Percentiles rank a stretch among this genome's conserved stretches.
These are phyloP conservation scores for Ustilaginoidea virens DNA, from an alignment of 2,329 filamentous ascomycete genomes.

Conservation along the genomic window DNA sequence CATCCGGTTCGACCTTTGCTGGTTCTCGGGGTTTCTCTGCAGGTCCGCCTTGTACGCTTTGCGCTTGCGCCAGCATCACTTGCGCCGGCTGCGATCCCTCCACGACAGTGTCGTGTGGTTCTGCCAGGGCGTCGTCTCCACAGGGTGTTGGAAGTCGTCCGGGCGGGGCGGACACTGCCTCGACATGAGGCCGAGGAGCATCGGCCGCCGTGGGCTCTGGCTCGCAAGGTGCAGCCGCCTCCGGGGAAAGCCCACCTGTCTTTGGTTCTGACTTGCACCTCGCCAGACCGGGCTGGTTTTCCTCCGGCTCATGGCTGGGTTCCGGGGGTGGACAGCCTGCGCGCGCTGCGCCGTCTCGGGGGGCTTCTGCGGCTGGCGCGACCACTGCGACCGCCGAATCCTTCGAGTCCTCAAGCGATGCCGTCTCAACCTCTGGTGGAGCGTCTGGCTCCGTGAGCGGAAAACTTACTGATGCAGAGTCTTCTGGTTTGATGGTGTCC, in stretches of 20 bases:
- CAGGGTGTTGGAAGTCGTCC: too few relatives aligned
- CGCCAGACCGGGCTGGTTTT: too few relatives aligned
- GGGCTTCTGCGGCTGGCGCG: slow-evolving; percentile 1
- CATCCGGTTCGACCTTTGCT: background rate
- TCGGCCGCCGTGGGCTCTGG: background rate
- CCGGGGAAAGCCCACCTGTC: too few relatives aligned
- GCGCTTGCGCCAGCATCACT: too few relatives aligned
- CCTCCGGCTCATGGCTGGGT: too few relatives aligned
- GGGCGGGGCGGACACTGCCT: too few relatives aligned
- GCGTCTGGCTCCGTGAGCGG: slow-evolving; percentile 15
- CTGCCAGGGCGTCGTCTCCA: too few relatives aligned
- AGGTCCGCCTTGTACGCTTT: background rate
- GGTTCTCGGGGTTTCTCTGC: slow-evolving; percentile 2
- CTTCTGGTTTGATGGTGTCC: slow-evolving; percentile 22
- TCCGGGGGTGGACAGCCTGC: too few relatives aligned
- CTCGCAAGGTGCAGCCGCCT: background rate
- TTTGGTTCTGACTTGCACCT: too few relatives aligned
- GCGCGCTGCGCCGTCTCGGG: background rate
- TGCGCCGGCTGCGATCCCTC: too few relatives aligned
- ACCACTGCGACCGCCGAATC: slow-evolving; percentile 5
- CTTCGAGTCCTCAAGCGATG: slow-evolving; percentile 9
- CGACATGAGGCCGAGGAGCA: background rate
- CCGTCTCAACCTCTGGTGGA: slow-evolving; percentile 12
- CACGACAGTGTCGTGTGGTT: too few relatives aligned
- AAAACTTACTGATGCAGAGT: slow-evolving; percentile 19